Conservation (phyloP, 164 flowering plant genomes). For the Umbellularia californica region DNA sequence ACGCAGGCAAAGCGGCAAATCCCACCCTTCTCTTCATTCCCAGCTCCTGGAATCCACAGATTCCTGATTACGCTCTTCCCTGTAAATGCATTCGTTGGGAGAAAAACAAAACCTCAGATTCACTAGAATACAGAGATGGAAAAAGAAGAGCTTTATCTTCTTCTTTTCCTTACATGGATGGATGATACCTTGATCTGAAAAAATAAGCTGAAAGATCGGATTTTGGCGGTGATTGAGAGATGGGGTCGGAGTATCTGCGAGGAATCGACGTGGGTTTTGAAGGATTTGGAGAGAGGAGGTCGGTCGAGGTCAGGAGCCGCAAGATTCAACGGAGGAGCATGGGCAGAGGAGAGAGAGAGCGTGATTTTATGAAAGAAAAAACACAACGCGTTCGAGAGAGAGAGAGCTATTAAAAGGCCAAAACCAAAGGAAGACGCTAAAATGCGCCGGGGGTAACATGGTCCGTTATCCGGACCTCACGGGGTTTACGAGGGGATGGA, state of each 20-base stretch:
- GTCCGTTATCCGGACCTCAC: not conserved
- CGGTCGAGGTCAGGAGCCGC: slow-evolving; percentile 34
- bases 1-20: slow-evolving; percentile 1
- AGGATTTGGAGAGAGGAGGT: slow-evolving; percentile 19
- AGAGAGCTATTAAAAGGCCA: not conserved
- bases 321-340: slow-evolving; percentile 25
- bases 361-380: slow-evolving; percentile 1
- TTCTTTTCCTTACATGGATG: not conserved
- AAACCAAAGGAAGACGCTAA: not conserved
- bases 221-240: slow-evolving; percentile 14
- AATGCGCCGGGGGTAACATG: not conserved
- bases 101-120: not conserved
- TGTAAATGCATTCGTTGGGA: slow-evolving; percentile 28
- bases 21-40: not conserved
- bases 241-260: slow-evolving; percentile 21
- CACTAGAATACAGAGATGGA: not conserved
- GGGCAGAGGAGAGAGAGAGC: not conserved
- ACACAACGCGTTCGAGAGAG: slow-evolving; percentile 11
- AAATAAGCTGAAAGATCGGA: not conserved
- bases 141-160: not conserved
- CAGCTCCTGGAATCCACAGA: not conserved
- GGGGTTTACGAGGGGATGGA: not conserved
- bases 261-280: slow-evolving; percentile 32
- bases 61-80: slow-evolving; percentile 28
- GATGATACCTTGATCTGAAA: slow-evolving; percentile 17